Conservation (phyloP, 495 filamentous ascomycete species). For the Arthonia radiata region DNA sequence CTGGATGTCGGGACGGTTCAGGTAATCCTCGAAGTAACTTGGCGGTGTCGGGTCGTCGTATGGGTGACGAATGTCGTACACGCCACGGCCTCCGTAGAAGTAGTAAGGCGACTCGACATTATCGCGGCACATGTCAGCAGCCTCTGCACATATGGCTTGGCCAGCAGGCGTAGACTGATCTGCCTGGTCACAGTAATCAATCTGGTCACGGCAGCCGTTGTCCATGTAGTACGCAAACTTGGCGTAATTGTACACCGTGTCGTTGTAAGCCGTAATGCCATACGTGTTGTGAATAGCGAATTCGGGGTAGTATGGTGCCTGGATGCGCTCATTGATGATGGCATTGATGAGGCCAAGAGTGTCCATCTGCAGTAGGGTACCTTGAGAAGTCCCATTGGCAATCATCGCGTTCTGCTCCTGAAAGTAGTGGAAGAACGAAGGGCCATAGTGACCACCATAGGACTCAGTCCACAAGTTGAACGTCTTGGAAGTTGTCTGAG, state of each 20-base stretch:
- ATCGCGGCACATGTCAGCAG: slow-evolving; percentile 18
- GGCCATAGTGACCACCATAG: slow-evolving; percentile 24
- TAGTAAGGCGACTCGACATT: slow-evolving; percentile 23
- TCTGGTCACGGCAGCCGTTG: slow-evolving; percentile 18
- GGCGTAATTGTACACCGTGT: too few species aligned
- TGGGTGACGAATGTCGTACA: slow-evolving; percentile 26
- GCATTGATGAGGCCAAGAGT: slow-evolving; percentile 15
- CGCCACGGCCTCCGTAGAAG: slow-evolving; percentile 18
- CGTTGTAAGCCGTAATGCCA: too few species aligned
- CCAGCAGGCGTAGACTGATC: slow-evolving; percentile 16
- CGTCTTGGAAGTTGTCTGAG: slow-evolving; percentile 17
- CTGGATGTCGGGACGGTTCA: slow-evolving; percentile 20
- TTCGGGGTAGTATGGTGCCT: too few species aligned
- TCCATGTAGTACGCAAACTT: too few species aligned
- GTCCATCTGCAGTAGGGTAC: slow-evolving; percentile 27
- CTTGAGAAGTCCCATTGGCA: slow-evolving; percentile 19
- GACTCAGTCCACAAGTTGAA: slow-evolving; percentile 36
- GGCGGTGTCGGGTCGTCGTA: slow-evolving; percentile 24
- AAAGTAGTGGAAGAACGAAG: slow-evolving; percentile 32
- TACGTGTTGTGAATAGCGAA: neutral
- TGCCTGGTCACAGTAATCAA: slow-evolving; percentile 14
- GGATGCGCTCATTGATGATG: too few species aligned
- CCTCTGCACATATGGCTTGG: slow-evolving; percentile 13
- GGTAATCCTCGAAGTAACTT: slow-evolving; percentile 19
- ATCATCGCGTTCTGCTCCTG: slow-evolving; percentile 33